These are phyloP conservation scores for Chlamydomonas incerta DNA, from an alignment of 139 green algal species.

Conservation along the genomic window DNA sequence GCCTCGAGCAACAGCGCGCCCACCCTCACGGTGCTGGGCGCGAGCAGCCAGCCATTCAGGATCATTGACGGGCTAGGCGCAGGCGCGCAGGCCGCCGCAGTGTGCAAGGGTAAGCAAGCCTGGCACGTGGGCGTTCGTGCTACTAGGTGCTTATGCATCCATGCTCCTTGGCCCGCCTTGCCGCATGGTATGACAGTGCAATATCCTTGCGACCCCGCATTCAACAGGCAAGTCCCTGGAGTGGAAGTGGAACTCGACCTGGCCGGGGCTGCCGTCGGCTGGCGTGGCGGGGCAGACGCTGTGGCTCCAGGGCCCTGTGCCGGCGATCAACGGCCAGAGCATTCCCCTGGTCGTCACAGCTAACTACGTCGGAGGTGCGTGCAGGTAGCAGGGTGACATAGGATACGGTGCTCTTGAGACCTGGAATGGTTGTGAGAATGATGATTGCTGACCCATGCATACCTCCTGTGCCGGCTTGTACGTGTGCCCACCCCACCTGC, in stretches of 20 bases:
- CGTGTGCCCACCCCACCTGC: too few relatives aligned
- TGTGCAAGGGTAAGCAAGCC: not conserved
- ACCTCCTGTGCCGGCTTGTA: too few relatives aligned
- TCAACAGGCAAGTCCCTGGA: not conserved
- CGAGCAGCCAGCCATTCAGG: too few relatives aligned
- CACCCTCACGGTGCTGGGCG: not conserved
- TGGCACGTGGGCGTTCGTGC: not conserved
- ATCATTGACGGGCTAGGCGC: too few relatives aligned
- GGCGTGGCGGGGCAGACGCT: not conserved
- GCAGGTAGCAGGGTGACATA: too few relatives aligned
- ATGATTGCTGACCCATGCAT: too few relatives aligned
- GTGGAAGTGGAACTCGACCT: slow-evolving; percentile 32
- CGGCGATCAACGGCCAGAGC: slow-evolving; percentile 7
- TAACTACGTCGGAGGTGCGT: not conserved
- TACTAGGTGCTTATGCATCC: too few relatives aligned
- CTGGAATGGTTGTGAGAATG: too few relatives aligned
- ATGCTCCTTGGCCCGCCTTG: not conserved
- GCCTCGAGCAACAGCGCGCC: not conserved
- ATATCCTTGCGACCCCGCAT: not conserved
- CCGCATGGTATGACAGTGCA: not conserved
- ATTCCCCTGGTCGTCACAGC: not conserved
- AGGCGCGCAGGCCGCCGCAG: not conserved
- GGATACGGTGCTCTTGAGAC: too few relatives aligned
- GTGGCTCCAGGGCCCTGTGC: not conserved
- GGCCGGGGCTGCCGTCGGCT: not conserved